Percentiles rank a stretch among this genome's conserved stretches.
Evolutionary conservation across 352 stramenopile species (phyloP).

Genomic region (Globisporangium acanthophoron): DNA sequence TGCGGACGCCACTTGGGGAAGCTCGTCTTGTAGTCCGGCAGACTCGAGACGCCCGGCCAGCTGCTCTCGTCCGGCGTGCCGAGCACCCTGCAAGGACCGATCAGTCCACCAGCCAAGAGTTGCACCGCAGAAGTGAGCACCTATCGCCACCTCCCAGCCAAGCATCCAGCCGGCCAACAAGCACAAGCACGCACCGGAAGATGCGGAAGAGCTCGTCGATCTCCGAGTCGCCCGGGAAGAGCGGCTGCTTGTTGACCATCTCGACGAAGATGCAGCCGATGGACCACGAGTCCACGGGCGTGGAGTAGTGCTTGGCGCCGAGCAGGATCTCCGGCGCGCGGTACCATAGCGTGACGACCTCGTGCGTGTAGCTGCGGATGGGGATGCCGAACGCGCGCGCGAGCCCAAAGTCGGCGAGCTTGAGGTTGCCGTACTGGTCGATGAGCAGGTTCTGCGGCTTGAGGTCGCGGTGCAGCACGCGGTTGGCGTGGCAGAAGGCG

Average conservation of each 20-base stretch:
- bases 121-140: background rate
- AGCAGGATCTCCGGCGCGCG: conserved; percentile 93
- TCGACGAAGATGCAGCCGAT: conserved; percentile 93
- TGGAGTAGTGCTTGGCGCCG: conserved; percentile 92
- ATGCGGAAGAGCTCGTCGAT: conserved; percentile 99
- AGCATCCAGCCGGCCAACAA: background rate
- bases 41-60: conserved; percentile 95
- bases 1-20: conserved; percentile 98
- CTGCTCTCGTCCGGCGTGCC: conserved; percentile 95
- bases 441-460: conserved; percentile 97
- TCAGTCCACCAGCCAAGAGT: background rate
- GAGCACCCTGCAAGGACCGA: conserved; percentile 54
- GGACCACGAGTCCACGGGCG: conserved; percentile 91
- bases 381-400: conserved; percentile 86
- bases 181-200: conserved; percentile 66
- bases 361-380: conserved; percentile 89
- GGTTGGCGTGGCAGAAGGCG: conserved; percentile 94
- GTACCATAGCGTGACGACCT: conserved; percentile 97
- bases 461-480: conserved; percentile 96
- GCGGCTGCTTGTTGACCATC: conserved; percentile 88
- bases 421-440: conserved; percentile 83
- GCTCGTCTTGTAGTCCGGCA: conserved; percentile 96
- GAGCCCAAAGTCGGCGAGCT: conserved; percentile 92
- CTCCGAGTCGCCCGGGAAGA: conserved; percentile 95
- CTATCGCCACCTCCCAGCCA: background rate